Percentiles rank a stretch among this genome's conserved stretches.
These are phyloP conservation scores for Rhizopogon salebrosus DNA, from an alignment of 768 basidiomycete genomes.

Conservation along the genomic window DNA sequence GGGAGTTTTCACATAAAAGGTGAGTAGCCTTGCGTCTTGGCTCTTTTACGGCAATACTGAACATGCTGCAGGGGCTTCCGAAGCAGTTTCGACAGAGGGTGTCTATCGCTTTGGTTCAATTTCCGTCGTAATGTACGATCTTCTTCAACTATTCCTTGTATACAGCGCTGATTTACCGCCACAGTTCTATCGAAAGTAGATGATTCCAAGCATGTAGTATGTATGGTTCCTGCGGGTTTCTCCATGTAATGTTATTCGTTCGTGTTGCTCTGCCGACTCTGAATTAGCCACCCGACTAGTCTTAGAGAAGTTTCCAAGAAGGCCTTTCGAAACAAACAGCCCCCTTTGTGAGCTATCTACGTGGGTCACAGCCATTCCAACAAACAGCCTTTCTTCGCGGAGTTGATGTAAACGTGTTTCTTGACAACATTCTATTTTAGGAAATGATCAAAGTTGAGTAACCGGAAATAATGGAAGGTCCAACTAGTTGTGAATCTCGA, in stretches of 20 bases:
- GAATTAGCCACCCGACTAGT: slow-evolving; percentile 6
- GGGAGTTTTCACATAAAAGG: slow-evolving; percentile 99
- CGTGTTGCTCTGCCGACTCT: slow-evolving; percentile 11
- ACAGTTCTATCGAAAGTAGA: slow-evolving; percentile 80
- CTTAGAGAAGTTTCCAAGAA: neutral
- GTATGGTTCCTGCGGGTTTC: slow-evolving; percentile 13
- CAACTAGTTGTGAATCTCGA: neutral
- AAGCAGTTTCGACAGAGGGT: slow-evolving; percentile 95
- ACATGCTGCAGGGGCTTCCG: slow-evolving; percentile 72
- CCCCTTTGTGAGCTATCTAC: slow-evolving; percentile 5
- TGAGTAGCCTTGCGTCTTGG: slow-evolving; percentile 24
- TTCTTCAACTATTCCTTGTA: slow-evolving; percentile 5
- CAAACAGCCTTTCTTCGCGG: slow-evolving; percentile 2
- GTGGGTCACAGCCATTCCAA: neutral
- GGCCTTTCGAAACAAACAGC: neutral
- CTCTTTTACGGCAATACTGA: slow-evolving; percentile 13
- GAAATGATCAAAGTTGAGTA: neutral
- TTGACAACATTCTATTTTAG: slow-evolving; percentile 11
- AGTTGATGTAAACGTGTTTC: slow-evolving; percentile 5
- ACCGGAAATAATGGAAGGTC: neutral
- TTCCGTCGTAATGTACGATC: slow-evolving; percentile 84
- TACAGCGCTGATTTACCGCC: slow-evolving; percentile 13
- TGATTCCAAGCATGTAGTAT: slow-evolving; percentile 13
- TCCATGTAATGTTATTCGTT: slow-evolving; percentile 25
- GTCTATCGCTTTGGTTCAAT: slow-evolving; percentile 93